phyloP scores from a whole-genome alignment of 2,329 filamentous ascomycete species.

The Ambrosiella cleistominuta region DNA sequence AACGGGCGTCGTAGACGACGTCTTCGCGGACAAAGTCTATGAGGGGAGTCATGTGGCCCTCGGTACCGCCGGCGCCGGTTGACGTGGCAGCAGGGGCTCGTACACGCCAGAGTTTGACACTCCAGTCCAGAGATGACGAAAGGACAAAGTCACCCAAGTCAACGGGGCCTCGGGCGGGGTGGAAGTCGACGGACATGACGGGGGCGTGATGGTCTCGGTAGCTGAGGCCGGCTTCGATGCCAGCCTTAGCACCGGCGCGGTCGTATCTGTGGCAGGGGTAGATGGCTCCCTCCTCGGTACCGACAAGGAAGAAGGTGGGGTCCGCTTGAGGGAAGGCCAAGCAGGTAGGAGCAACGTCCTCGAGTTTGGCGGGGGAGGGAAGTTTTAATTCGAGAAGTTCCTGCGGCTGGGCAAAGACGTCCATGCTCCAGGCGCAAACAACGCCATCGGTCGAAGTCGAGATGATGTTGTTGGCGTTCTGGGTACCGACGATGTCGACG shows the following conservation, averaged over 20 bases:
- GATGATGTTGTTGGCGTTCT: conserved; percentile 97
- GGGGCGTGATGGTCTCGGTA: conserved; percentile 86
- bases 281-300: conserved; percentile 90
- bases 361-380: conserved; percentile 63
- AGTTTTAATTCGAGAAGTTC: conserved; percentile 79
- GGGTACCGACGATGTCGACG: conserved; percentile 87
- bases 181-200: conserved; percentile 91
- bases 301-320: conserved; percentile 92
- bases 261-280: conserved; percentile 96
- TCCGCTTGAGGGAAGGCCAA: conserved; percentile 90
- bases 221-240: conserved; percentile 72
- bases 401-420: conserved; percentile 93
- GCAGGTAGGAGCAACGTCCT: conserved; percentile 86
- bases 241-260: conserved; percentile 88
- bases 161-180: conserved; percentile 77
- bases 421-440: conserved; percentile 91
- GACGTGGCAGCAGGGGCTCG: conserved; percentile 60
- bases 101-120: conserved; percentile 90
- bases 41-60: conserved; percentile 49
- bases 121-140: conserved; percentile 90
- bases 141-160: conserved; percentile 89
- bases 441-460: conserved; percentile 93
- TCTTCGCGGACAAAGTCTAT: conserved; percentile 89
- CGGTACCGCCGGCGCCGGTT: conserved; percentile 30
- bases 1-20: conserved; percentile 86